Base-by-base conservation (phyloP, 1,284 basidiomycete species). In the Ustilago trichophora region DNA sequence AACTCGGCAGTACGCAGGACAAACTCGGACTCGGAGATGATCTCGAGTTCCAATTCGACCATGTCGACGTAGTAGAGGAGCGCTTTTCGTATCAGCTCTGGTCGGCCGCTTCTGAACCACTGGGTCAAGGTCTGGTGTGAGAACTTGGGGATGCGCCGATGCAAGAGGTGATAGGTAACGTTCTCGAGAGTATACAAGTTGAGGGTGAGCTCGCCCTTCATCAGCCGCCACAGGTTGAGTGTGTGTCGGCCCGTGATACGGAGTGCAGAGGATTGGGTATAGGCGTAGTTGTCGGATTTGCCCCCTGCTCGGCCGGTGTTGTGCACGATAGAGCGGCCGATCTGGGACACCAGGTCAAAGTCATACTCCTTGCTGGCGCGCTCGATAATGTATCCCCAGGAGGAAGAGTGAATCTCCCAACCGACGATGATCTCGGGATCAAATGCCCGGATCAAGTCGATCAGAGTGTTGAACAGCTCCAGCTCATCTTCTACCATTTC, bases 401-500 rank as follows among this genome's bases (percentile, higher is more conserved):
- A 93, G 0, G 87, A 85, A 15, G 86, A 85, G 77, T 97, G 91
- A 12, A 96, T 86, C 71, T 98, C 94, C 91, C 92, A 98, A 9
- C 95, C 95, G 0, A 88, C 86, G 2, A 98, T 80, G 36, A 97
- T 89, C 79, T 98, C 95, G 0, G 95, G 95, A 82, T 98, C 93
- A 75, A 91, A 84, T 0, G 88, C 86, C 21, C 88, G 82, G 2
- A 96, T 87, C 19, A 88, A 83, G 75, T 97, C 92, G 25, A 92
- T 85, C 8, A 93, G 77, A 38, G 84, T 84, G 72, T 95, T 94
- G 56, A 98, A 84, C 15, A 98, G 83, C 25, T 93, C 93, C 11
- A 93, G 83, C 83, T 98, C 94, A 41, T 82, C 86, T 0, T 87
- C 82, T 13, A 91, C 88, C 10, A 85, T 78, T 46, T 90, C 86